Base-by-base conservation (phyloP, 192 early-diverging fungal genomes). In the Pilobolus umbonatus region DNA sequence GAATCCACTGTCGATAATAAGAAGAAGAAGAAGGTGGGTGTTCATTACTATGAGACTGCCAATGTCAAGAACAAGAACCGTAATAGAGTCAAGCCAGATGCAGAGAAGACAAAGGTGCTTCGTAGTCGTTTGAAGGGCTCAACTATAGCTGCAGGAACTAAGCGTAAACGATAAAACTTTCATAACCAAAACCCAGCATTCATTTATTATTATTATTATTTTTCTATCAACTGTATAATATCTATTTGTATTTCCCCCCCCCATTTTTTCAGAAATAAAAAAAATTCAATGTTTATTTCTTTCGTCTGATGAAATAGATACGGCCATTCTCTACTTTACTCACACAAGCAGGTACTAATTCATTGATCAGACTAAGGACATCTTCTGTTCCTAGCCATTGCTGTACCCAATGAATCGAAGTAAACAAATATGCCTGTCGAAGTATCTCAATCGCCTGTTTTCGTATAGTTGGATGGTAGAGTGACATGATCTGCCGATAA, bases 51-150 rank as follows among this genome's bases (percentile, higher is more conserved):
- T 59, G 85, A 89, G 55, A 79, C 76, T 3, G 92, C 93, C 67
- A 98, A 98, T 71, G 87, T 98, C 69, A 98, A 98, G 80, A 96
- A 96, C 75, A 78, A 80, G 71, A 93, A 92, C 73, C 80, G 91
- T 38, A 91, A 84, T 69, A 92, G 89, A 67, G 69, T 68, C 38
- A 86, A 84, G 61, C 91, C 87, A 21, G 75, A 86, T 55, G 84
- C 88, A 40, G 80, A 78, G 17, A 54, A 68, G 15, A 79, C 77
- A 54, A 79, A 73, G 62, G 56, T 65, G 10, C 46, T 65, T 26
- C 46, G 47, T 31, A 58, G 55, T 40, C 55, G 64, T 17, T 50
- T 57, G 36, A 65, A 65, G 64, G 64, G 64, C 10, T 58, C 56
- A 17, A 34, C 57, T 22, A 25, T 25, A 10, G 46, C 54, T 21